Conservation (phyloP, 2,329 filamentous ascomycete genomes). For the Atkinsonella hypoxylon region DNA sequence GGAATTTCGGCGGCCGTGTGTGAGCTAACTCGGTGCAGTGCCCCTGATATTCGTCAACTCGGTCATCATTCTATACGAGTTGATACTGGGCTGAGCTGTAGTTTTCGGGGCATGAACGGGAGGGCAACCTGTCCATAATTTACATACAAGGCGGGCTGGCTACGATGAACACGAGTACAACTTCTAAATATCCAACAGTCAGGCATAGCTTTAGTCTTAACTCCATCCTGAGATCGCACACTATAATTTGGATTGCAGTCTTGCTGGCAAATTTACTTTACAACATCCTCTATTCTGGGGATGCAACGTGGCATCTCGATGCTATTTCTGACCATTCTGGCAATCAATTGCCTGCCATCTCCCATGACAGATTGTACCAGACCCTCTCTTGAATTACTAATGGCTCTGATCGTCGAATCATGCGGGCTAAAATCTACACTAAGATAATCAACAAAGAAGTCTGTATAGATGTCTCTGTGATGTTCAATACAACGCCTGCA, state of each 20-base stretch:
- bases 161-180: background rate
- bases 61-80: slow-evolving; percentile 70
- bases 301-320: background rate
- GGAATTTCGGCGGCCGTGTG: background rate
- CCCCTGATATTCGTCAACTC: slow-evolving; percentile 76
- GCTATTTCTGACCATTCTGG: background rate
- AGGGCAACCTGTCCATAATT: background rate
- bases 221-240: background rate
- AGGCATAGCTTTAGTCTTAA: too few species aligned
- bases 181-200: too few species aligned
- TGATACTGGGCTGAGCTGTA: slow-evolving; percentile 53
- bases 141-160: background rate
- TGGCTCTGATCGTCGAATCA: background rate
- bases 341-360: background rate
- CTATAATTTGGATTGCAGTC: background rate
- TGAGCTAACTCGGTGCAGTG: slow-evolving; percentile 37
- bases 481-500: slow-evolving; percentile 2
- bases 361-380: background rate
- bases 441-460: background rate
- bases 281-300: background rate
- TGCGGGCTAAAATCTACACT: background rate
- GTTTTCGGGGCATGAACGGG: background rate
- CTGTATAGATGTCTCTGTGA: background rate
- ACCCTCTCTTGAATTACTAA: background rate
- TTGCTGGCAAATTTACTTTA: background rate